A percentile compares a stretch with the other conserved stretches of the same genome.
phyloP scores from a whole-genome alignment of 2,329 filamentous ascomycete species.

The Alternaria triticimaculans region DNA sequence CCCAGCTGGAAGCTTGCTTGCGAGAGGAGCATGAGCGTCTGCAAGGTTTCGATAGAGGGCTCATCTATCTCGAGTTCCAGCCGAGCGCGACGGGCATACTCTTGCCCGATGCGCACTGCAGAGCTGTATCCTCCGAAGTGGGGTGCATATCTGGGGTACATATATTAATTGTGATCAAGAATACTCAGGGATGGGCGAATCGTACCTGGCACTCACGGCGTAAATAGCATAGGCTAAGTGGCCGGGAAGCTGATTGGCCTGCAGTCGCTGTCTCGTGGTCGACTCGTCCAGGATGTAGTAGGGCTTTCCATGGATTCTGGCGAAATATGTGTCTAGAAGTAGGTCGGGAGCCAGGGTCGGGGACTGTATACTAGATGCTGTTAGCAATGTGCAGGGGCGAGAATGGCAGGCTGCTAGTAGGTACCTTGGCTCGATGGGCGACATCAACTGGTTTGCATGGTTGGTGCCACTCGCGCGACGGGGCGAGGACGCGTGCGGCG shows the following conservation, averaged over 20 bases:
- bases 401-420: constrained; percentile 12
- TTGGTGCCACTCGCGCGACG: constrained; percentile 28
- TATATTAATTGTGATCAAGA: constrained; percentile 56
- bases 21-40: constrained; percentile 76
- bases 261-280: constrained; percentile 73
- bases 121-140: constrained; percentile 71
- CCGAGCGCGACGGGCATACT: constrained; percentile 74
- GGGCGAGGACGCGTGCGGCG: constrained; percentile 35
- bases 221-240: constrained; percentile 62
- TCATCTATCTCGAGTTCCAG: constrained; percentile 78
- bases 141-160: constrained; percentile 66
- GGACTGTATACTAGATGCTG: constrained; percentile 44
- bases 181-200: constrained; percentile 44
- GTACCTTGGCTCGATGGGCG: constrained; percentile 48
- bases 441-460: constrained; percentile 44
- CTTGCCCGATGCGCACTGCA: constrained; percentile 71
- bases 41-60: constrained; percentile 77
- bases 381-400: constrained; percentile 18
- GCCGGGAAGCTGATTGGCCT: constrained; percentile 67
- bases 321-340: constrained; percentile 80
- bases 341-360: constrained; percentile 63
- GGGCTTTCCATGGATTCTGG: constrained; percentile 79
- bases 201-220: constrained; percentile 55
- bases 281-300: constrained; percentile 83
- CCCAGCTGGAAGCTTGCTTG: constrained; percentile 79